These are phyloP conservation scores for Leishmania major DNA, from an alignment of 208 protist species.

Conservation along the genomic window DNA sequence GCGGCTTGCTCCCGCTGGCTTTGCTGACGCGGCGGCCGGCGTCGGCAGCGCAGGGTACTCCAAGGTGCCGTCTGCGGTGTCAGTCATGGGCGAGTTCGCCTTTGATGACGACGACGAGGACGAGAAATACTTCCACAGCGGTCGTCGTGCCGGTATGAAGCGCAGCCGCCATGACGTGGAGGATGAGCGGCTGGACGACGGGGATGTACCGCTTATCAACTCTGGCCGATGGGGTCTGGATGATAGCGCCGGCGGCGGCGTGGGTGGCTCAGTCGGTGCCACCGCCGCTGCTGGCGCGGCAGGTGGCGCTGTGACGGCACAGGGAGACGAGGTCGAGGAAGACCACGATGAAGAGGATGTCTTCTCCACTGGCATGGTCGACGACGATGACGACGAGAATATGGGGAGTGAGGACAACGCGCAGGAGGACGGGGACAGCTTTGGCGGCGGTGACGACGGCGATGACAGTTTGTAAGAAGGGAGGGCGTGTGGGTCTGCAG, in stretches of 20 bases:
- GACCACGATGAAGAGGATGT: constrained; percentile 55
- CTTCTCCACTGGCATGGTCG: constrained; percentile 39
- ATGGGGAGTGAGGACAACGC: constrained; percentile 30
- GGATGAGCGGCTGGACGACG: constrained; percentile 24
- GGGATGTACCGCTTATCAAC: constrained; percentile 21
- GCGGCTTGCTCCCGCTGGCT: not conserved
- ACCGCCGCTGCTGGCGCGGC: constrained; percentile 2
- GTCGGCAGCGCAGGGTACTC: not conserved
- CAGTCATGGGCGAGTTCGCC: constrained; percentile 21
- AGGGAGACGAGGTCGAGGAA: constrained; percentile 23
- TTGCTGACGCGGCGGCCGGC: not conserved
- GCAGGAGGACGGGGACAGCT: constrained; percentile 32
- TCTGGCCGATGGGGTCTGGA: constrained; percentile 12
- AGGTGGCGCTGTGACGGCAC: not conserved
- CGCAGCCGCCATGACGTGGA: constrained; percentile 33
- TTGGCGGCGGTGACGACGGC: constrained; percentile 54
- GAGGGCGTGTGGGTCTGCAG: not conserved
- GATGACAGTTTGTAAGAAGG: constrained; percentile 45
- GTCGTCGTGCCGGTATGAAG: constrained; percentile 12
- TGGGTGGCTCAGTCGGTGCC: not conserved
- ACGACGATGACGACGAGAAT: constrained; percentile 73
- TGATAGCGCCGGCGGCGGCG: not conserved
- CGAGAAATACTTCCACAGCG: not conserved
- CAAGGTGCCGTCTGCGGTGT: not conserved
- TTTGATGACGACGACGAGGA: constrained; percentile 39